A percentile compares a stretch with the other conserved stretches of the same genome.
Conservation (phyloP, 2,329 filamentous ascomycete species). For the Curvularia verruculosa region DNA sequence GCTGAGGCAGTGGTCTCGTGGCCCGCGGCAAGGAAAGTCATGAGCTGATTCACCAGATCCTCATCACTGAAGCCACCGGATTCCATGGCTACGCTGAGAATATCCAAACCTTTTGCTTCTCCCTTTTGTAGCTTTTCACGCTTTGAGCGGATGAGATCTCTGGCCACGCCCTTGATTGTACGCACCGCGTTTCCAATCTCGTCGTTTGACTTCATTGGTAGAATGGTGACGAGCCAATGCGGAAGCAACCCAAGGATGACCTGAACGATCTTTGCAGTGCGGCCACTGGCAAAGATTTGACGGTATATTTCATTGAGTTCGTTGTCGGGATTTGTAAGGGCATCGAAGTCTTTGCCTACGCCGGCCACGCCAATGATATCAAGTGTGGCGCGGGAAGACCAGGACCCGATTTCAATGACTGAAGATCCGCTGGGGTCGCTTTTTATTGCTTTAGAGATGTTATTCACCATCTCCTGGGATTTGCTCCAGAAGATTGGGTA, state of each 20-base stretch:
- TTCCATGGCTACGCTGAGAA: conserved; percentile 78
- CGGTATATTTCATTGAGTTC: conserved; percentile 60
- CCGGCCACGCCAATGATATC: conserved; percentile 65
- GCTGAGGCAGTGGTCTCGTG: conserved; percentile 64
- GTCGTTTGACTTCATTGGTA: conserved; percentile 74
- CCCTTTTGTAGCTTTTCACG: conserved; percentile 60
- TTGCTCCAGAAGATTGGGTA: conserved; percentile 59
- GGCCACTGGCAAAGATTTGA: conserved; percentile 56
- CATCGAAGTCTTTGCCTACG: conserved; percentile 63
- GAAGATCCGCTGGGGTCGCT: conserved; percentile 33
- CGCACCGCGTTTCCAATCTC: conserved; percentile 45
- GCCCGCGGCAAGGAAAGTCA: conserved; percentile 82
- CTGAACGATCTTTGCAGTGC: conserved; percentile 61
- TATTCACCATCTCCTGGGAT: conserved; percentile 50
- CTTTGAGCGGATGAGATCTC: conserved; percentile 73
- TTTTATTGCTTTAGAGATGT: conserved; percentile 41
- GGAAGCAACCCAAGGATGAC: conserved; percentile 69
- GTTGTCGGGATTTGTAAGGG: conserved; percentile 58
- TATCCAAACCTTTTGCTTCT: conserved; percentile 66
- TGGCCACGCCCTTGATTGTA: conserved; percentile 64
- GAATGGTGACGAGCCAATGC: conserved; percentile 61
- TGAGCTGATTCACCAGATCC: conserved; percentile 83
- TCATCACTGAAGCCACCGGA: conserved; percentile 78
- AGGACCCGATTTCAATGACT: conserved; percentile 54
- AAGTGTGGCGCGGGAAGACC: conserved; percentile 59